These are phyloP conservation scores for Microcera coccophila DNA, from an alignment of 2,329 filamentous ascomycete genomes.

Conservation along the genomic window DNA sequence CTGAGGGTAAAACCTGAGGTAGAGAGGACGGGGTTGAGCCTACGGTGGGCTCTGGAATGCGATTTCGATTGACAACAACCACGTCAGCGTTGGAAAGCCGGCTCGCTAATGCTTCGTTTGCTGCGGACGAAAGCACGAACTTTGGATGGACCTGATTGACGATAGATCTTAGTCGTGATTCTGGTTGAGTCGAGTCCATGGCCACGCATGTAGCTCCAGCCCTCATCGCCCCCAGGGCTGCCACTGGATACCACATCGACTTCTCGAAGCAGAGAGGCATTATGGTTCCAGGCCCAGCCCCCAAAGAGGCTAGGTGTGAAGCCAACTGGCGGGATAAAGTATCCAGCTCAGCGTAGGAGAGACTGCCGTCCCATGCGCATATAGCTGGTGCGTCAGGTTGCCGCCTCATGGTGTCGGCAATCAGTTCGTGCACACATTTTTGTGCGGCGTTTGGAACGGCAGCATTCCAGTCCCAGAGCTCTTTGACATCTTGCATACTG, in stretches of 20 bases:
- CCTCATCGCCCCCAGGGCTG: constrained; percentile 35
- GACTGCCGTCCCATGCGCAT: constrained; percentile 41
- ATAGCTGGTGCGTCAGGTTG: constrained; percentile 35
- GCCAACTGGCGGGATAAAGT: constrained; percentile 25
- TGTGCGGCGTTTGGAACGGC: not conserved
- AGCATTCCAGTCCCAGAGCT: not conserved
- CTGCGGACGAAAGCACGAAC: constrained; percentile 10
- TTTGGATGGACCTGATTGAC: constrained; percentile 10
- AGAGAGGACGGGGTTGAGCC: too few species aligned
- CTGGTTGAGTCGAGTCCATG: constrained; percentile 37
- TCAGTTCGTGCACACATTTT: not conserved
- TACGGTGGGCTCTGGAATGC: too few species aligned
- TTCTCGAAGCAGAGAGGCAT: constrained; percentile 37
- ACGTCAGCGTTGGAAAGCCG: too few species aligned
- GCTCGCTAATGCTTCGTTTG: too few species aligned
- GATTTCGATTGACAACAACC: too few species aligned
- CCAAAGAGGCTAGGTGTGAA: constrained; percentile 33
- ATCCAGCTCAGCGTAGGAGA: constrained; percentile 40
- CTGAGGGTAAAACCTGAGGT: too few species aligned
- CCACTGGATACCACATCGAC: constrained; percentile 33
- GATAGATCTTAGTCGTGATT: constrained; percentile 16
- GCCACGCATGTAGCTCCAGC: constrained; percentile 31
- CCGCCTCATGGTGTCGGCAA: constrained; percentile 4
- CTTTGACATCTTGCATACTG: too few species aligned
- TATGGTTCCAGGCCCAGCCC: constrained; percentile 22